These are phyloP conservation scores for Castanea mollissima DNA, from an alignment of 306 rosid genomes.

Conservation along the genomic window DNA sequence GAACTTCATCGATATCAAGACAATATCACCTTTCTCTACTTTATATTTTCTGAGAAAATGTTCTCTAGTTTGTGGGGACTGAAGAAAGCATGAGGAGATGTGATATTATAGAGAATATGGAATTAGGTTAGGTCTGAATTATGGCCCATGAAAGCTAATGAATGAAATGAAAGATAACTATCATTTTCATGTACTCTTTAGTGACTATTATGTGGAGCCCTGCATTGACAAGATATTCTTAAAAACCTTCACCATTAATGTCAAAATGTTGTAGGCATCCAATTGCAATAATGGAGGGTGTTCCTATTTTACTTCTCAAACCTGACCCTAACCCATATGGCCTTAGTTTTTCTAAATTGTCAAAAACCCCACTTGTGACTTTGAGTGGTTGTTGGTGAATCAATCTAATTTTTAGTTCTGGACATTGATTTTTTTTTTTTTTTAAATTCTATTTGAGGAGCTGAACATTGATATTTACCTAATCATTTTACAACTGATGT, in stretches of 20 bases:
- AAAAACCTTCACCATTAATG: not conserved
- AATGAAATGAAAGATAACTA: not conserved
- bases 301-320: not conserved
- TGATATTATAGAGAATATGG: not conserved
- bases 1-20: no score
- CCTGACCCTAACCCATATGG: not conserved
- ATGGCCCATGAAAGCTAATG: slow-evolving; percentile 4
- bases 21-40: not conserved
- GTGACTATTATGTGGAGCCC: not conserved
- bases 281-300: not conserved
- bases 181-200: not conserved
- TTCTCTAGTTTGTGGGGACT: no score
- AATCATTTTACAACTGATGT: not conserved
- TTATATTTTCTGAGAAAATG: no score
- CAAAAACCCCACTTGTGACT: slow-evolving; percentile 8
- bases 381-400: not conserved
- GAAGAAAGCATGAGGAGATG: no score
- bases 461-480: not conserved
- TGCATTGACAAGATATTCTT: not conserved
- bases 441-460: no score
- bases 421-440: not conserved
- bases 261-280: not conserved
- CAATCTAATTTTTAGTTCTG: not conserved
- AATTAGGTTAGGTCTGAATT: slow-evolving; percentile 1
- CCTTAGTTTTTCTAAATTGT: not conserved